These are phyloP conservation scores for Stentor coeruleus DNA, from an alignment of 73 alveolate species.

Conservation along the genomic window DNA sequence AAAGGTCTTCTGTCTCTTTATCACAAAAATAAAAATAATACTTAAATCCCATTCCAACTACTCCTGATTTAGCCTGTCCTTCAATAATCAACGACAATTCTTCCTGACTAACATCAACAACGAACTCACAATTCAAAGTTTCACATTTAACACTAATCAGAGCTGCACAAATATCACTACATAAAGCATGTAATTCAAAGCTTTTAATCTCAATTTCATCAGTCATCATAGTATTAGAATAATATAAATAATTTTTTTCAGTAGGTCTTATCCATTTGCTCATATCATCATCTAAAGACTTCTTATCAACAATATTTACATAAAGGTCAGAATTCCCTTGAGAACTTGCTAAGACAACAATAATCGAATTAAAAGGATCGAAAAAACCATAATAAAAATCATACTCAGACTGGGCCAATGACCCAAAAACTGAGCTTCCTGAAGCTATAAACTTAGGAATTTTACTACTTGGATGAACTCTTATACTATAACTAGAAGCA, in stretches of 20 bases:
- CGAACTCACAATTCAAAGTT: not conserved
- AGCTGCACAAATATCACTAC: not conserved
- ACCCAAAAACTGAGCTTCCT: not conserved
- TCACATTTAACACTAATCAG: conserved; percentile 17
- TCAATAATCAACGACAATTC: not conserved
- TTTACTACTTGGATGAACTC: not conserved
- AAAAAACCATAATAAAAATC: not conserved
- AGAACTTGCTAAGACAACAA: not conserved
- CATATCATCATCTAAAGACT: not conserved
- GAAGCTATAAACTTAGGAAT: not conserved
- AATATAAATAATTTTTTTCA: not conserved
- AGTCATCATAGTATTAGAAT: not conserved
- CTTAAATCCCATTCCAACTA: not conserved
- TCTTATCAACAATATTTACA: not conserved
- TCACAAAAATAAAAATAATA: conserved; percentile 12
- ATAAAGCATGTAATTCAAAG: not conserved
- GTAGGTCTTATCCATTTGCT: conserved; percentile 14
- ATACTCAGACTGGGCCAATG: not conserved
- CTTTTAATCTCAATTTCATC: conserved; percentile 13
- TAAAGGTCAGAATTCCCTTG: conserved; percentile 18
- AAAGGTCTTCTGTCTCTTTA: not conserved
- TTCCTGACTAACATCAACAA: not conserved
- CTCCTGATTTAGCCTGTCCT: not conserved
- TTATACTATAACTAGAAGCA: conserved; percentile 19
- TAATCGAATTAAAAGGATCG: not conserved